Evolutionary conservation across 768 basidiomycete species (phyloP).

Genomic region (Amyloporia xantha): DNA sequence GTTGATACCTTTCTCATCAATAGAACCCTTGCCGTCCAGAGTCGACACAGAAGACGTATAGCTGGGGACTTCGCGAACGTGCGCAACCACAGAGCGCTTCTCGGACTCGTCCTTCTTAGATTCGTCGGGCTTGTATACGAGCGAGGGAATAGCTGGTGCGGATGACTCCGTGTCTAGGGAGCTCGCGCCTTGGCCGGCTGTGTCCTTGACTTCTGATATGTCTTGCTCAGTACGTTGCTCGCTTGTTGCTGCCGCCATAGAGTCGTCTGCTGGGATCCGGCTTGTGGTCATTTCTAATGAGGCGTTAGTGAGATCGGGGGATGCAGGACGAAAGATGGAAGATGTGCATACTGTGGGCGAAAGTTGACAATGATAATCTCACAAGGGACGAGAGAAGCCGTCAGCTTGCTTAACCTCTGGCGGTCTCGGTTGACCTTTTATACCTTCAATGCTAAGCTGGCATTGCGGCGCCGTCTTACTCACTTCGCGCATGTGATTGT

Average conservation of each 20-base stretch:
- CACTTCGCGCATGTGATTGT: background rate
- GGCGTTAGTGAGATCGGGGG: background rate
- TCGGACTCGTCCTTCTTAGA: background rate
- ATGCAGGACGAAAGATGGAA: background rate
- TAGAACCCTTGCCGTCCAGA: slow-evolving; percentile 22
- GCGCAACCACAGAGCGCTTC: background rate
- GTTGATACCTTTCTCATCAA: slow-evolving; percentile 18
- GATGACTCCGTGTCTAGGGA: background rate
- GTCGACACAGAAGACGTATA: slow-evolving; percentile 24
- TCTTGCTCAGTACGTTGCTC: background rate
- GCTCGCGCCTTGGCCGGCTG: background rate
- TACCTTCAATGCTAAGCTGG: background rate
- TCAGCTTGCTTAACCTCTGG: background rate
- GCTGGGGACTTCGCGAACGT: background rate
- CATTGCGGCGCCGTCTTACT: background rate
- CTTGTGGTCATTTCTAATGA: background rate
- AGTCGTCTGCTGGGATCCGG: background rate
- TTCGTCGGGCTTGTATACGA: background rate
- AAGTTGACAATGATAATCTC: background rate
- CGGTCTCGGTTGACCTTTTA: background rate
- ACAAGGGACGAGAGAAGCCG: background rate
- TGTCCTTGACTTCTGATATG: too few relatives aligned
- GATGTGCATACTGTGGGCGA: too few relatives aligned
- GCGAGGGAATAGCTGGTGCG: background rate
- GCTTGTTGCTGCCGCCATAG: background rate